Conservation (phyloP, 495 filamentous ascomycete genomes). For the Hypoxylon lenormandii region DNA sequence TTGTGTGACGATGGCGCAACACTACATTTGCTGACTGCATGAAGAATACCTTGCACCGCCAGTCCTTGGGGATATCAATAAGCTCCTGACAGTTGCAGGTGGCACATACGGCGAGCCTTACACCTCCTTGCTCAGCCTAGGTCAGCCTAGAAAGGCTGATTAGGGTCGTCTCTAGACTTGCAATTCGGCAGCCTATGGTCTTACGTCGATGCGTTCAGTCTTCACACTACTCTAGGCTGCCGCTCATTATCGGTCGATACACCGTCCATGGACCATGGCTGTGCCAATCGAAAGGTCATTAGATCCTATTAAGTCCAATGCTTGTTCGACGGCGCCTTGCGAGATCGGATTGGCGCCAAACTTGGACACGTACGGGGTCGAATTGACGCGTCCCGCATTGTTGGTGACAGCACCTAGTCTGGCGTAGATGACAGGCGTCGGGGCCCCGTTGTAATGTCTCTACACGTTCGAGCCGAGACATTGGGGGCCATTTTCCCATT, state of each 20-base stretch:
- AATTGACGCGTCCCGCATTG: conserved; percentile 32
- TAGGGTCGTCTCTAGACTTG: not conserved
- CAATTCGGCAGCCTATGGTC: not conserved
- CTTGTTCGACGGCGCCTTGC: conserved; percentile 8
- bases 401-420: not conserved
- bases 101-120: not conserved
- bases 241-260: not conserved
- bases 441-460: not conserved
- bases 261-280: not conserved
- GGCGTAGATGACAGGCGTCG: not conserved
- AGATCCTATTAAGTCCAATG: not conserved
- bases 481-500: conserved; percentile 6
- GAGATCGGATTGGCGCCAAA: conserved; percentile 22
- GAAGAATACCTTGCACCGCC: not conserved
- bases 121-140: no score
- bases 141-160: no score
- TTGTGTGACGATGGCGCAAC: conserved; percentile 7
- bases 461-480: not conserved
- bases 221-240: not conserved
- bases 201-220: conserved; percentile 16
- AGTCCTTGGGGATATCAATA: not conserved
- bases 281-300: conserved; percentile 6
- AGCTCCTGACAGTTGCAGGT: not conserved
- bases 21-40: conserved; percentile 21
- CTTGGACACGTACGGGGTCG: not conserved